A percentile compares a stretch with the other conserved stretches of the same genome.
phyloP scores from a whole-genome alignment of 2,329 filamentous ascomycete species.

The Ambrosiella cleistominuta region DNA sequence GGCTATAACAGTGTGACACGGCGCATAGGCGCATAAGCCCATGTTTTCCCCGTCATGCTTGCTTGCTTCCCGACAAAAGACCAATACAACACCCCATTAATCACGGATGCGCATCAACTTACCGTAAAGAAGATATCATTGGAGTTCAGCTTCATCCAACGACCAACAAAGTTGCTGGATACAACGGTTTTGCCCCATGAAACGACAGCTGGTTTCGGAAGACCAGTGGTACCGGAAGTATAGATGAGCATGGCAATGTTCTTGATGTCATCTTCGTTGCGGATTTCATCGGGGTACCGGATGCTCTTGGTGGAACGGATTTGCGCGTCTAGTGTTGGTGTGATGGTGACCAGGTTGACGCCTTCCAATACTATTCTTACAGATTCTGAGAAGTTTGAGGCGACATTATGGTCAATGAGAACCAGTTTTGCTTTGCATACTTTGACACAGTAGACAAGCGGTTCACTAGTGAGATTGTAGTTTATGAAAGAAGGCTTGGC shows the following conservation, averaged over 20 bases:
- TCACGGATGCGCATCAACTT: conserved; percentile 18
- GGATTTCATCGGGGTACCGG: conserved; percentile 40
- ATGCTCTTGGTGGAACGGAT: conserved; percentile 32
- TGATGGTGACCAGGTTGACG: conserved; percentile 45
- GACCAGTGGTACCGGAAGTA: conserved; percentile 69
- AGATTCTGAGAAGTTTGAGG: conserved; percentile 35
- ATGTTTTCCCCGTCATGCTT: too few species aligned
- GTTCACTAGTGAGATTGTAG: conserved; percentile 57
- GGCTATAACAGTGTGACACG: neutral
- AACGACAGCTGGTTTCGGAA: conserved; percentile 65
- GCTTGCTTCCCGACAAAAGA: too few species aligned
- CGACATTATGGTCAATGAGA: conserved; percentile 41
- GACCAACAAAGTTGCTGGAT: conserved; percentile 32
- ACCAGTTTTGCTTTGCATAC: conserved; percentile 49
- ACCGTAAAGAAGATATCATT: conserved; percentile 62
- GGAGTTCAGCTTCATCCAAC: conserved; percentile 39
- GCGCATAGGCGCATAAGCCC: neutral
- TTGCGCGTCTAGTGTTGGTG: conserved; percentile 36
- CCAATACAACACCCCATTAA: neutral
- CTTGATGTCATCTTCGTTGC: conserved; percentile 30
- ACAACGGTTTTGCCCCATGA: conserved; percentile 50
- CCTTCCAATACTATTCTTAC: conserved; percentile 31
- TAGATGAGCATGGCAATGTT: conserved; percentile 62
- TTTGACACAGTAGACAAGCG: conserved; percentile 57
- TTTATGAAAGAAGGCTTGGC: conserved; percentile 77